Base-by-base conservation (phyloP, 306 rosid genomes). In the Arachis stenosperma region DNA sequence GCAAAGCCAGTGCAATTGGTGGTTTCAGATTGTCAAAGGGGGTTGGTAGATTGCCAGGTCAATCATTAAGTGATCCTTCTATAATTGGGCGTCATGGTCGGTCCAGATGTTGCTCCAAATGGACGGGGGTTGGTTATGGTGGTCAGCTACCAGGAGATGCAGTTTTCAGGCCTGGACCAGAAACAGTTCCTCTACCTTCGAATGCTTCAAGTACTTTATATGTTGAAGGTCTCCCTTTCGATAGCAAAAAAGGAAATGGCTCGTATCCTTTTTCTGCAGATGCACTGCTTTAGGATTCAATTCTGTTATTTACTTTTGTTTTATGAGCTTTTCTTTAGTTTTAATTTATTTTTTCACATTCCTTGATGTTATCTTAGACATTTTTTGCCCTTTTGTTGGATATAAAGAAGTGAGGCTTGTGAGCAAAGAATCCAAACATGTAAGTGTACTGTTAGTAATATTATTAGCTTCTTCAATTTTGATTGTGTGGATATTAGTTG, bases 211-310 rank as follows among this genome's bases (percentile, higher is more conserved):
- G 82, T 81, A 93, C 98, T 61, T 84, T 93, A 67, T 93, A 92
- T 70, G 90, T 90, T 79, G 96, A 92, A 87, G 96, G 98, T 60
- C 95, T 92, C 71, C 98, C 98, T 71, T 64, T 90, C 52, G 96
- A 93, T 82, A 81, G 92, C 83, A 79, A 90, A 6, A 86, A 22
- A 22, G 1, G 27, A 22, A 22, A 22, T 22, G 27, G 27, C 27
- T 22, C 27, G 27, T 22, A 22, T 22, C 27, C 27, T 22, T 22
- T 22, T 22, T 22, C 27, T 22, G 27, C 1, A 22, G 27, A 22
- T 22, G 27, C 1, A 22, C 27, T 22, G 1, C 27, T 22, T 22
- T 1, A 22, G 27, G 27, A 22, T 22, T 72, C n/a, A 51, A 13
- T 46, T 9, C 6, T 67, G 43, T 39, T 70, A 6, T 41, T 51